Conservation (phyloP, 2,329 filamentous ascomycete species). For the Pseudocercospora eumusae region DNA sequence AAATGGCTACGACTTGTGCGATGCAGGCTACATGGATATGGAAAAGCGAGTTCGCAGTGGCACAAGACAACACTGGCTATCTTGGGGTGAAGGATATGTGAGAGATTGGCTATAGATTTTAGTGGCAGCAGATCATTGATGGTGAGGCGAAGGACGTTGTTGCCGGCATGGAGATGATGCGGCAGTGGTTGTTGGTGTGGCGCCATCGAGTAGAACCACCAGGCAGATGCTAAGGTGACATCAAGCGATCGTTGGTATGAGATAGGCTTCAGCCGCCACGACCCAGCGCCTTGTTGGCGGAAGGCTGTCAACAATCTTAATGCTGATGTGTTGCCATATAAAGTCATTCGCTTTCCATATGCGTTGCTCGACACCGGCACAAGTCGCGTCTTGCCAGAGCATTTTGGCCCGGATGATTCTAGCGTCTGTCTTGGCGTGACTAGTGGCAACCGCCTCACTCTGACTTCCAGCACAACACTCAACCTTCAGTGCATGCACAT, state of each 20-base stretch:
- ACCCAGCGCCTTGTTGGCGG: not conserved
- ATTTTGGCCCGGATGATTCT: not conserved
- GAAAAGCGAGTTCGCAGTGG: not conserved
- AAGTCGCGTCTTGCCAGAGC: not conserved
- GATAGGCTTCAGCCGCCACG: not conserved
- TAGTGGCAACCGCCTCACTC: not conserved
- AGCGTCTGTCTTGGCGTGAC: not conserved
- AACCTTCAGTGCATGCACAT: not conserved
- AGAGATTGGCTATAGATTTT: not conserved
- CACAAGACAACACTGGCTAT: not conserved
- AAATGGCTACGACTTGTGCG: conserved; percentile 4
- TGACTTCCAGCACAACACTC: not conserved
- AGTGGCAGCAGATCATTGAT: not conserved
- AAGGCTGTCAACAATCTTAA: not conserved
- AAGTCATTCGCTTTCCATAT: conserved; percentile 1
- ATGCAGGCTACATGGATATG: not conserved
- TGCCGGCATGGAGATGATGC: not conserved
- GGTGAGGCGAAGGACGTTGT: not conserved
- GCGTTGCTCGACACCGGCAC: not conserved
- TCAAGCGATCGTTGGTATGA: not conserved
- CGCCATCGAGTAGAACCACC: not conserved
- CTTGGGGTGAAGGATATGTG: not conserved
- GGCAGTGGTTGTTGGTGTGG: not conserved
- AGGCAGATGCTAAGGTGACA: not conserved
- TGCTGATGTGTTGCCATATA: not conserved